These are phyloP conservation scores for Lonicera japonica DNA, from an alignment of 129 eudicot genomes.

Conservation along the genomic window DNA sequence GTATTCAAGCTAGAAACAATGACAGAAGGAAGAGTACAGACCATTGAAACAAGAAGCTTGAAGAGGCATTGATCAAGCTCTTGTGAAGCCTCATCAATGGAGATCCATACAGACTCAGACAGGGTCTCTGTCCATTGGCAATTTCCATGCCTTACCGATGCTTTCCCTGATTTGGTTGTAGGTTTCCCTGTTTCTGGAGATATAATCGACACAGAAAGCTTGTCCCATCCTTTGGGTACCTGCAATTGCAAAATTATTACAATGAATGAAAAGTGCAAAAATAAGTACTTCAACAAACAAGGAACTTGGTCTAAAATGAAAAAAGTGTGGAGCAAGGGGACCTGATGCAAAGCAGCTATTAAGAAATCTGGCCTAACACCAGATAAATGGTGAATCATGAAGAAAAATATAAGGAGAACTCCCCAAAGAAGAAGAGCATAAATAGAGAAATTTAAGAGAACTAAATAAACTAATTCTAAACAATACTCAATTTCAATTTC, in stretches of 20 bases:
- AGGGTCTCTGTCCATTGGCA: constrained; percentile 63
- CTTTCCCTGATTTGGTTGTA: constrained; percentile 47
- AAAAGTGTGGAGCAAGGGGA: not conserved
- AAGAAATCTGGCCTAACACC: too few relatives aligned
- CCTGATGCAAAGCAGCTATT: not conserved
- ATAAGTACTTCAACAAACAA: constrained; percentile 8
- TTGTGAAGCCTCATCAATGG: constrained; percentile 39
- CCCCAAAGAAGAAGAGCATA: too few relatives aligned
- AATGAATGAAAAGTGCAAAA: constrained; percentile 17
- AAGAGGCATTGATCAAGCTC: constrained; percentile 38
- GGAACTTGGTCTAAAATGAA: constrained; percentile 3
- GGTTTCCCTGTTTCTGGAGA: constrained; percentile 66
- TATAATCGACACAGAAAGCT: constrained; percentile 48
- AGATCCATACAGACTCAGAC: constrained; percentile 46
- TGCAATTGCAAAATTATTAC: constrained; percentile 22
- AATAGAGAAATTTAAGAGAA: too few relatives aligned
- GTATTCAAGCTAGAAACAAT: not conserved
- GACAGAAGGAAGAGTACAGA: constrained; percentile 17
- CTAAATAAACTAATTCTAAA: too few relatives aligned
- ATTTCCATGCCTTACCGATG: constrained; percentile 45
- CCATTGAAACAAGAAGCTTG: constrained; percentile 63
- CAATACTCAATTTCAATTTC: too few relatives aligned
- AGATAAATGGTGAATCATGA: too few relatives aligned
- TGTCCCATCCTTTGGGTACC: constrained; percentile 92
- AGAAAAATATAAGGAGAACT: too few relatives aligned